A percentile compares a stretch with the other conserved stretches of the same genome.
Conservation (phyloP, 495 filamentous ascomycete genomes). For the Bryoglossum gracile region DNA sequence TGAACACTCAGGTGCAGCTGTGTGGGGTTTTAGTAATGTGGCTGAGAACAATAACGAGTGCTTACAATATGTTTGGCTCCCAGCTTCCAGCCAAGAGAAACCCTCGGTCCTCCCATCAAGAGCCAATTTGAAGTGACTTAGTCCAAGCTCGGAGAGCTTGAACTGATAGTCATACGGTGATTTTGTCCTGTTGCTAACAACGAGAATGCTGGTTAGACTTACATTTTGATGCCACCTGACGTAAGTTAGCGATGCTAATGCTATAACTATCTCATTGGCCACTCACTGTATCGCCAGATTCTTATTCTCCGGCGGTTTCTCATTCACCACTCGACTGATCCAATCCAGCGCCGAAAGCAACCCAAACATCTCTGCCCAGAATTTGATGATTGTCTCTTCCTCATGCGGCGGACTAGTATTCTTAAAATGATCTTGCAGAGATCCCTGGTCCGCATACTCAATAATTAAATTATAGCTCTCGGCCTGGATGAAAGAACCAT, state of each 20-base stretch:
- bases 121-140: conserved; percentile 28
- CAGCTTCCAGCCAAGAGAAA: too few relatives aligned
- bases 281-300: too few relatives aligned
- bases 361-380: conserved; percentile 35
- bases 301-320: too few relatives aligned
- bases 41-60: neutral
- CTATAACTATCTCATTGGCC: too few relatives aligned
- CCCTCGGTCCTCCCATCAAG: too few relatives aligned
- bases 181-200: conserved; percentile 22
- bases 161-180: conserved; percentile 28
- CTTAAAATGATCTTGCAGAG: conserved; percentile 31
- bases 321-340: too few relatives aligned
- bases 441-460: conserved; percentile 37
- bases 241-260: neutral
- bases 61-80: conserved; percentile 30
- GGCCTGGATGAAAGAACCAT: conserved; percentile 32
- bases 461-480: conserved; percentile 34
- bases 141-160: conserved; percentile 36
- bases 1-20: too few relatives aligned
- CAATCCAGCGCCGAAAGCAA: conserved; percentile 29
- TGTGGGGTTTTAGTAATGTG: too few relatives aligned
- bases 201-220: conserved; percentile 34
- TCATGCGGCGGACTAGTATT: conserved; percentile 20
- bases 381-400: conserved; percentile 26
- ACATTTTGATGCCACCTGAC: conserved; percentile 35